Conservation (phyloP, 2,329 filamentous ascomycete species). For the Aaosphaeria arxii region DNA sequence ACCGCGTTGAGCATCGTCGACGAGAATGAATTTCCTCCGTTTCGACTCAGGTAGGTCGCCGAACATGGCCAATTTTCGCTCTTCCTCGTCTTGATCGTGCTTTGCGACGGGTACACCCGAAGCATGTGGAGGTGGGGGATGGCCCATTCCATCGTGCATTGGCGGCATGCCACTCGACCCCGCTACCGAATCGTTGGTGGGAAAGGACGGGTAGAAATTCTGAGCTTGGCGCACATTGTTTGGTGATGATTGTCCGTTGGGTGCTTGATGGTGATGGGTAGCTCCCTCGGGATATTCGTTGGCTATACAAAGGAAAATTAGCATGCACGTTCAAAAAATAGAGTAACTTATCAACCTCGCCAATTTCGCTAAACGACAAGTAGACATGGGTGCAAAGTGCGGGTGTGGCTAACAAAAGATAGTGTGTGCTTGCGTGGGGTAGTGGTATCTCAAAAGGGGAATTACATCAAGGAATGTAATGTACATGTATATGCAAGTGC, state of each 20-base stretch:
- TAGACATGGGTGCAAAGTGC: conserved; percentile 16
- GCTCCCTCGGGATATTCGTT: conserved; percentile 60
- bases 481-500: conserved; percentile 43
- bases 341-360: conserved; percentile 3
- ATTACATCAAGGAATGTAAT: conserved; percentile 45
- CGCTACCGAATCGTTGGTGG: conserved; percentile 54
- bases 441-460: conserved; percentile 36
- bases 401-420: conserved; percentile 9
- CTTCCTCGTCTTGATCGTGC: conserved; percentile 56
- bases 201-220: conserved; percentile 71
- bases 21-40: conserved; percentile 93
- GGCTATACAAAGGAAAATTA: conserved; percentile 50
- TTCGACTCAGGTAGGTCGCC: conserved; percentile 86
- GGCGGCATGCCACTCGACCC: conserved; percentile 60
- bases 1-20: conserved; percentile 76
- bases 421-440: conserved; percentile 27
- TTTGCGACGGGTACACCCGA: conserved; percentile 43
- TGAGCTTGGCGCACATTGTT: conserved; percentile 72
- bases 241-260: conserved; percentile 50
- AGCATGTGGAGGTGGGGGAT: conserved; percentile 40
- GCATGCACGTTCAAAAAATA: conserved; percentile 31
- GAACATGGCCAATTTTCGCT: conserved; percentile 69
- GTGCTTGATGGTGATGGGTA: conserved; percentile 65
- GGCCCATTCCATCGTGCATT: conserved; percentile 57
- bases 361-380: conserved; percentile 16